phyloP scores from a whole-genome alignment of 1,284 basidiomycete species.

The Ceratorhiza oryzae-sativae region DNA sequence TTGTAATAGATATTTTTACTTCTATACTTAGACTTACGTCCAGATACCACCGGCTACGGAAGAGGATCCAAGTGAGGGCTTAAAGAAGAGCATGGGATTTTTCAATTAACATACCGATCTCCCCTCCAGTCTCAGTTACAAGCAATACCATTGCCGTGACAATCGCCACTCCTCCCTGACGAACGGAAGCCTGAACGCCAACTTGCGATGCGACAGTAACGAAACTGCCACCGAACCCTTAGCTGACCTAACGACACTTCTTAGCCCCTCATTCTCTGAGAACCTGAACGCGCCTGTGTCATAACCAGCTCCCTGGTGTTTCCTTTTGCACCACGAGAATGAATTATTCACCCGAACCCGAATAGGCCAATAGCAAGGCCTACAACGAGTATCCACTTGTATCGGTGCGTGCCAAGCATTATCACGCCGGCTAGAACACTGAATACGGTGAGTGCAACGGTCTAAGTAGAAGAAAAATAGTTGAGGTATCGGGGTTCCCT shows the following conservation, averaged over 20 bases:
- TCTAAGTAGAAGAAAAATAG: constrained; percentile 50
- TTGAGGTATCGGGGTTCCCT: constrained; percentile 48
- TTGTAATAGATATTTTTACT: no score
- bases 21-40: constrained; percentile 42
- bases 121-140: constrained; percentile 79
- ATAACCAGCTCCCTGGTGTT: constrained; percentile 64
- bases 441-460: constrained; percentile 69
- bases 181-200: constrained; percentile 78
- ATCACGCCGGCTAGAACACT: constrained; percentile 65
- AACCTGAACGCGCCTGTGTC: constrained; percentile 55
- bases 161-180: constrained; percentile 78
- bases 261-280: neutral
- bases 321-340: constrained; percentile 68
- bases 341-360: constrained; percentile 76
- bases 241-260: constrained; percentile 61
- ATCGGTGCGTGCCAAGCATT: constrained; percentile 64
- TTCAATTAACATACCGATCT: constrained; percentile 69
- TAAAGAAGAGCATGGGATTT: constrained; percentile 46
- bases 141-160: constrained; percentile 83
- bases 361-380: constrained; percentile 73
- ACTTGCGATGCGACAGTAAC: constrained; percentile 74
- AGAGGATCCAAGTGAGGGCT: neutral
- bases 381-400: constrained; percentile 66
- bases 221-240: constrained; percentile 81
- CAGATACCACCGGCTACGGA: constrained; percentile 33